These are phyloP conservation scores for Colletotrichum magnum DNA, from an alignment of 2,329 filamentous ascomycete genomes.

Conservation along the genomic window DNA sequence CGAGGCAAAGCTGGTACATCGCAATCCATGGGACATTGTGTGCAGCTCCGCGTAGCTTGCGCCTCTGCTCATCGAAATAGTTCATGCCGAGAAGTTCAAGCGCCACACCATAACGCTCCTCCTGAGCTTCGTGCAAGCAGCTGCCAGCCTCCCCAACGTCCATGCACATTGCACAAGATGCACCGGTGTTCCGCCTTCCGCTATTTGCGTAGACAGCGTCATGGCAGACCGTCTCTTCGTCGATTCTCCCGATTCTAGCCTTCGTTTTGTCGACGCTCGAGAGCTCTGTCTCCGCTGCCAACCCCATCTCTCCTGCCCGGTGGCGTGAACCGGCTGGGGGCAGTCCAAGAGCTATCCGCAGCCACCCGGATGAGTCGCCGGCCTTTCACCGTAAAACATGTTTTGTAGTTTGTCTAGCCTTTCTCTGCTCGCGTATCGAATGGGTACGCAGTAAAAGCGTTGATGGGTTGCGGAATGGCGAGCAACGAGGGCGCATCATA, in stretches of 20 bases:
- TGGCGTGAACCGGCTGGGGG: slow-evolving; percentile 8
- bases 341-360: slow-evolving; percentile 20
- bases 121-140: slow-evolving; percentile 11
- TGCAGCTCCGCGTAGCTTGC: neutral
- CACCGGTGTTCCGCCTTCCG: slow-evolving; percentile 36
- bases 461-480: slow-evolving; percentile 26
- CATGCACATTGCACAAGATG: slow-evolving; percentile 35
- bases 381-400: slow-evolving; percentile 33
- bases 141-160: slow-evolving; percentile 27
- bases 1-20: slow-evolving; percentile 1
- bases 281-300: slow-evolving; percentile 18
- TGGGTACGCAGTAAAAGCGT: neutral
- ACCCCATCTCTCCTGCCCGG: slow-evolving; percentile 9
- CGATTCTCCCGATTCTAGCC: slow-evolving; percentile 11
- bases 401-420: slow-evolving; percentile 7
- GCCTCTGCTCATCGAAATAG: slow-evolving; percentile 34
- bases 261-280: neutral
- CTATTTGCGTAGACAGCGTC: slow-evolving; percentile 28
- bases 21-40: slow-evolving; percentile 2
- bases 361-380: slow-evolving; percentile 23
- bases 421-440: neutral
- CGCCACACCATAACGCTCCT: slow-evolving; percentile 39
- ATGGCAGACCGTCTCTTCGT: neutral
- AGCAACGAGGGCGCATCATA: slow-evolving; percentile 15
- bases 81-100: slow-evolving; percentile 30